These are phyloP conservation scores for Aspergillus quadricinctus DNA, from an alignment of 2,329 filamentous ascomycete genomes.

Conservation along the genomic window DNA sequence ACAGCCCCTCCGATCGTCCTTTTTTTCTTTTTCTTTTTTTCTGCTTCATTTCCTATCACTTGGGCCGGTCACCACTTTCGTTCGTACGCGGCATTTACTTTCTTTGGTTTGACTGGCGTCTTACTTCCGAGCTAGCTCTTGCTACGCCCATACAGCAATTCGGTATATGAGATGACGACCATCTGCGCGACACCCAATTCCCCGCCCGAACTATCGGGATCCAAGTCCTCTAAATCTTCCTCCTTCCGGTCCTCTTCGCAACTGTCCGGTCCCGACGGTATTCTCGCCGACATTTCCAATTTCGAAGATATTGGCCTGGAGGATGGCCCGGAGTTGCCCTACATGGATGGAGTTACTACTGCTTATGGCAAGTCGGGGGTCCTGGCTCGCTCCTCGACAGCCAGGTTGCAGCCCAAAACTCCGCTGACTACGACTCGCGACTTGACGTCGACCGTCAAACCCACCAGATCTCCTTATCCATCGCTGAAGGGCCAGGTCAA, in stretches of 20 bases:
- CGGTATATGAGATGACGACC: slow-evolving; percentile 39
- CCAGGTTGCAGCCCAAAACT: slow-evolving; percentile 24
- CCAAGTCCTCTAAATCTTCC: slow-evolving; percentile 87
- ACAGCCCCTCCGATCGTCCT: neutral
- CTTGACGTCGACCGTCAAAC: slow-evolving; percentile 27
- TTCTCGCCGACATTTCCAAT: slow-evolving; percentile 69
- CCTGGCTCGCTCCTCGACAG: slow-evolving; percentile 22
- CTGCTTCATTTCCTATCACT: neutral
- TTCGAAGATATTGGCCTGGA: slow-evolving; percentile 93
- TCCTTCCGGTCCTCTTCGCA: slow-evolving; percentile 77
- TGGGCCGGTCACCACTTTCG: neutral
- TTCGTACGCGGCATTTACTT: neutral
- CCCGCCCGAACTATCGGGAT: slow-evolving; percentile 73
- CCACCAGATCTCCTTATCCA: slow-evolving; percentile 19
- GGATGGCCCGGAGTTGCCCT: slow-evolving; percentile 52
- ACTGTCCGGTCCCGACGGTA: slow-evolving; percentile 62
- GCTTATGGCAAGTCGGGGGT: slow-evolving; percentile 26
- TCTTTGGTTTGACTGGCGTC: neutral
- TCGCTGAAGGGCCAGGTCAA: slow-evolving; percentile 23
- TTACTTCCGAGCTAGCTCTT: slow-evolving; percentile 2
- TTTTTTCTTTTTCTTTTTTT: neutral
- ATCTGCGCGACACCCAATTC: slow-evolving; percentile 56
- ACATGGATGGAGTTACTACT: slow-evolving; percentile 25
- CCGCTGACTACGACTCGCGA: slow-evolving; percentile 30
- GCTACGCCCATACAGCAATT: slow-evolving; percentile 9